Evolutionary conservation across 2,329 filamentous ascomycete species (phyloP).

Genomic region (Cryphonectria nitschkei): DNA sequence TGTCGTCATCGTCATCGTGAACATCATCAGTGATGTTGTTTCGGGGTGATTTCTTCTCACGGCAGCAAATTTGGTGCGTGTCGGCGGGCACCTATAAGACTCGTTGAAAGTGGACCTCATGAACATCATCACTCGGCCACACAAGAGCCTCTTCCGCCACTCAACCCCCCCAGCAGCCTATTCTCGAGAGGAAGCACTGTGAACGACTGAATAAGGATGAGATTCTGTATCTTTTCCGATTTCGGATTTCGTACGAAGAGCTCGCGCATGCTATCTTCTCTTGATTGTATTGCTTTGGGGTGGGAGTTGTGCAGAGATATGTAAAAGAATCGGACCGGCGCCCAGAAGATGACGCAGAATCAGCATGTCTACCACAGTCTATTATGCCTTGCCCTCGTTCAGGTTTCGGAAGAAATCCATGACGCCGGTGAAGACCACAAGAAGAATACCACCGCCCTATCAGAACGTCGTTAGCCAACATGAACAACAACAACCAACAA

Average conservation of each 20-base stretch:
- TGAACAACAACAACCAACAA: constrained; percentile 26
- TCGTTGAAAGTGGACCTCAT: not conserved
- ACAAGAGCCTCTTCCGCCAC: not conserved
- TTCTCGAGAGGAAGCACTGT: not conserved
- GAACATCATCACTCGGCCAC: not conserved
- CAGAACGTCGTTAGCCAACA: constrained; percentile 2
- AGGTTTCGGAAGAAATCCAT: constrained; percentile 89
- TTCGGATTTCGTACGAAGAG: not conserved
- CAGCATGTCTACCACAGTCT: not conserved
- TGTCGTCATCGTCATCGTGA: no score
- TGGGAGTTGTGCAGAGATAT: not conserved
- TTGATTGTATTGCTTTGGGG: constrained; percentile 1
- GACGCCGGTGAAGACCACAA: constrained; percentile 85
- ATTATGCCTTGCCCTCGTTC: constrained; percentile 34
- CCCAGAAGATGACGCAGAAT: not conserved
- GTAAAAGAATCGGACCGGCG: constrained; percentile 5
- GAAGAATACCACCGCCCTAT: constrained; percentile 64
- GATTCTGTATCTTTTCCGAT: not conserved
- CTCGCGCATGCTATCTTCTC: constrained; percentile 16
- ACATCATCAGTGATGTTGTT: no score
- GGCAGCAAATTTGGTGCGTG: no score
- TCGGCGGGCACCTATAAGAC: no score
- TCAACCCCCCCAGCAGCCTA: not conserved
- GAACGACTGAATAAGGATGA: not conserved
- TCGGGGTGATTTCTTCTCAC: no score